phyloP scores from a whole-genome alignment of 169 alveolate species.

The Sarcocystis neurona region DNA sequence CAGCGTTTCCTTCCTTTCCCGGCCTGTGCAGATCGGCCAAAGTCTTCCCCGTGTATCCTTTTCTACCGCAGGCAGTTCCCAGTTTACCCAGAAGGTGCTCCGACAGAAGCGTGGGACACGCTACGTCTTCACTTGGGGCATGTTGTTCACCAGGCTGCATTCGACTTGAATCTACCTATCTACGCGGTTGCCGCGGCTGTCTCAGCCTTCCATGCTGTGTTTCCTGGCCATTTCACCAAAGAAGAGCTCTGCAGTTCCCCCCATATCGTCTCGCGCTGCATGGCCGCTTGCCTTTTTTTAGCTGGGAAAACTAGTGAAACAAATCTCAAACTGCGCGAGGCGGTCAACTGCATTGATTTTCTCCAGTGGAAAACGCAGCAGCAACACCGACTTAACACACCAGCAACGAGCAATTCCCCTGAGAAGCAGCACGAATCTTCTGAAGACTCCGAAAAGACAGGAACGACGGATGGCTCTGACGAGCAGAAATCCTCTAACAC shows the following conservation, averaged over 20 bases:
- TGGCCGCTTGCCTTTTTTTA: slow-evolving; percentile 54
- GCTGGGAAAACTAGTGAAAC: slow-evolving; percentile 48
- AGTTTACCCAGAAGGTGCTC: slow-evolving; percentile 47
- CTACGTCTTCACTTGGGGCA: slow-evolving; percentile 56
- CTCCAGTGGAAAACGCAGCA: neutral
- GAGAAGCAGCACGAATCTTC: too few relatives aligned
- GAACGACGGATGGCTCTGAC: too few relatives aligned
- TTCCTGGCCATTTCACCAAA: slow-evolving; percentile 29
- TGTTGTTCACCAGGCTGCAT: slow-evolving; percentile 53
- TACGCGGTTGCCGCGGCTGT: slow-evolving; percentile 51
- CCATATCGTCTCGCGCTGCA: slow-evolving; percentile 33
- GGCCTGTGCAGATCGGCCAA: too few relatives aligned
- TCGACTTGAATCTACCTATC: slow-evolving; percentile 43
- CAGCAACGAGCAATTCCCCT: too few relatives aligned
- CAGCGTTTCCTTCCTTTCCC: too few relatives aligned
- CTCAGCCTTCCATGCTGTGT: slow-evolving; percentile 37
- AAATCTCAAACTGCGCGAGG: slow-evolving; percentile 49
- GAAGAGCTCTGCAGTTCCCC: slow-evolving; percentile 26
- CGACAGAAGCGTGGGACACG: slow-evolving; percentile 59
- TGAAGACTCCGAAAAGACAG: too few relatives aligned
- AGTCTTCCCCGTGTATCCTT: too few relatives aligned
- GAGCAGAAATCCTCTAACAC: too few relatives aligned
- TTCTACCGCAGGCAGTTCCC: too few relatives aligned
- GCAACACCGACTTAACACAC: too few relatives aligned
- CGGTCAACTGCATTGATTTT: slow-evolving; percentile 32